Conservation (phyloP, 2,329 filamentous ascomycete species). For the Emydomyces testavorans region DNA sequence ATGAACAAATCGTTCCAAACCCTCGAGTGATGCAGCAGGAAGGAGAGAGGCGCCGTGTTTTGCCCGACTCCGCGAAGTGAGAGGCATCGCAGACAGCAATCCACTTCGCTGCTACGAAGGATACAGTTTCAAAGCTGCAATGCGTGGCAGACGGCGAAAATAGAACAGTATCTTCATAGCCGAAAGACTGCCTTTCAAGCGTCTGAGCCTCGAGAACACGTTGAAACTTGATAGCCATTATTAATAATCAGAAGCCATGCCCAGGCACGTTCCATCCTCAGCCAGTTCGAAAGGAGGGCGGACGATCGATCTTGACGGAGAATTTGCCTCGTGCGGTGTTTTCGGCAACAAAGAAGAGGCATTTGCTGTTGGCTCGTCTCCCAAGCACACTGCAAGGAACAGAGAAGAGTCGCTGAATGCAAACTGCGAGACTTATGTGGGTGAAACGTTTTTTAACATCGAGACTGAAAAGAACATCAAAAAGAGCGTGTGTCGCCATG, state of each 20-base stretch:
- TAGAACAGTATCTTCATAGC: not conserved
- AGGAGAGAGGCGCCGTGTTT: constrained; percentile 11
- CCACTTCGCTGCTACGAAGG: not conserved
- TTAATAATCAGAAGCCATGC: constrained; percentile 4
- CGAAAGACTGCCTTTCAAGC: not conserved
- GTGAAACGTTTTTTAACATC: not conserved
- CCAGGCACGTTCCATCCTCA: not conserved
- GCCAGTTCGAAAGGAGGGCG: not conserved
- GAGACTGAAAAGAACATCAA: not conserved
- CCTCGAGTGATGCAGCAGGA: constrained; percentile 16
- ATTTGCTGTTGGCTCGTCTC: constrained; percentile 7
- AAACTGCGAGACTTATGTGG: not conserved
- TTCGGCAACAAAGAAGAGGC: constrained; percentile 11
- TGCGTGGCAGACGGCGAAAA: not conserved
- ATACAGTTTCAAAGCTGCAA: constrained; percentile 1
- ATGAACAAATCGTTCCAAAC: constrained; percentile 16
- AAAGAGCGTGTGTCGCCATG: constrained; percentile 3
- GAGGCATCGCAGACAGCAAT: constrained; percentile 5
- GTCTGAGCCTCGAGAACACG: not conserved
- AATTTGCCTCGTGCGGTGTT: constrained; percentile 7
- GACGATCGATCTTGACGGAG: constrained; percentile 1
- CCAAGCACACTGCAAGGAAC: constrained; percentile 3
- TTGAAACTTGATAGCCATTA: not conserved
- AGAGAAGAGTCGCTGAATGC: not conserved
- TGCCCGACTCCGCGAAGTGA: not conserved